Conservation (phyloP, 2,329 filamentous ascomycete genomes). For the Claviceps africana region DNA sequence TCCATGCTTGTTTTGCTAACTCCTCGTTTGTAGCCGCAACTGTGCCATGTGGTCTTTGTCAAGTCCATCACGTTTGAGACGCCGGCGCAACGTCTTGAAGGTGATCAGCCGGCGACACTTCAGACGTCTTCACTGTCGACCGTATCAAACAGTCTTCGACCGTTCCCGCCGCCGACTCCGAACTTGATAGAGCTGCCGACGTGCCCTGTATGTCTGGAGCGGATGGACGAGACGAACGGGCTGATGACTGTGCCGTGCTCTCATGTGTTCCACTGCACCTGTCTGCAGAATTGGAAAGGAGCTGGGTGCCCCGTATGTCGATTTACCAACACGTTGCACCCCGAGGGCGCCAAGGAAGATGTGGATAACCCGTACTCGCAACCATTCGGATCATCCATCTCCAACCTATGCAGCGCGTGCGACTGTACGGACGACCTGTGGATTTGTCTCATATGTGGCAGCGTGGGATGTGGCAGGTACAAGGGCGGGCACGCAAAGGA, state of each 20-base stretch:
- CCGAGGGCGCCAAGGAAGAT: slow-evolving; percentile 20
- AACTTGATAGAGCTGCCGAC: slow-evolving; percentile 84
- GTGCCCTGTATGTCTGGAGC: slow-evolving; percentile 88
- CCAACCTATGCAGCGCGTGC: slow-evolving; percentile 69
- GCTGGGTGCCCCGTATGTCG: slow-evolving; percentile 89
- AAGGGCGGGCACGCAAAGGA: slow-evolving; percentile 87
- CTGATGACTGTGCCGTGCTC: slow-evolving; percentile 93
- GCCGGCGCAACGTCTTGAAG: slow-evolving; percentile 32
- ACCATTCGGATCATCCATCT: slow-evolving; percentile 44
- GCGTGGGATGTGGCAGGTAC: slow-evolving; percentile 86
- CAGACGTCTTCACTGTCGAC: slow-evolving; percentile 22
- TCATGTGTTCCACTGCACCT: slow-evolving; percentile 94
- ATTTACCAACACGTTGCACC: slow-evolving; percentile 48
- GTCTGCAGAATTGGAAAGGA: slow-evolving; percentile 90
- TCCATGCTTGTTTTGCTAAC: slow-evolving; percentile 7
- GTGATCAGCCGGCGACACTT: slow-evolving; percentile 45
- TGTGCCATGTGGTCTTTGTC: slow-evolving; percentile 89
- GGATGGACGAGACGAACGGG: slow-evolving; percentile 95
- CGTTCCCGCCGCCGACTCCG: slow-evolving; percentile 56
- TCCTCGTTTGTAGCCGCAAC: slow-evolving; percentile 51
- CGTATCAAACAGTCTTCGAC: slow-evolving; percentile 35
- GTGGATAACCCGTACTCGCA: slow-evolving; percentile 34
- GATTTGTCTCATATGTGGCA: slow-evolving; percentile 90
- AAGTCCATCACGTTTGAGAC: slow-evolving; percentile 78
- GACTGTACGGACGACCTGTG: slow-evolving; percentile 72